Evolutionary conservation across 768 basidiomycete genomes (phyloP).

Genomic region (Kwoniella bestiolae): DNA sequence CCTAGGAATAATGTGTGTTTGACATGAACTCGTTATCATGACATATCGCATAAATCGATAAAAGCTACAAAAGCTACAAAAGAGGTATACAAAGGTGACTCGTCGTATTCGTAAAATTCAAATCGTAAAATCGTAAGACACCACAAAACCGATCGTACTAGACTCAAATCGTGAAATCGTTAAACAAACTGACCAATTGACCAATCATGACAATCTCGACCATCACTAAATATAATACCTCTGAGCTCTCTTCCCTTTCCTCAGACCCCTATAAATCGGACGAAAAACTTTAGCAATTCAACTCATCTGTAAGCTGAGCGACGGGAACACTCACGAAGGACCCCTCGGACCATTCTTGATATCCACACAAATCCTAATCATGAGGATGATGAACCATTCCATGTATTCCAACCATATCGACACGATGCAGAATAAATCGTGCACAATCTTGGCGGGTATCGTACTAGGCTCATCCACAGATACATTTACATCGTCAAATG

Average conservation of each 20-base stretch:
- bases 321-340: conserved; percentile 30
- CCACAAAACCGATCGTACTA: not conserved
- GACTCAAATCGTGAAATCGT: not conserved
- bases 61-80: conserved; percentile 7
- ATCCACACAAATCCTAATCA: conserved; percentile 33
- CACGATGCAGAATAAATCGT: conserved; percentile 39
- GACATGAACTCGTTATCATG: not conserved
- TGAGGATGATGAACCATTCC: conserved; percentile 33
- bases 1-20: no score
- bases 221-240: conserved; percentile 20
- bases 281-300: no score
- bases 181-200: not conserved
- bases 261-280: conserved; percentile 23
- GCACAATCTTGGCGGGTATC: conserved; percentile 39
- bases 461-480: conserved; percentile 30
- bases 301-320: no score
- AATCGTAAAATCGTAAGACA: no score
- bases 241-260: conserved; percentile 5
- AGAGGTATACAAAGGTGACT: not conserved
- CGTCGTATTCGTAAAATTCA: not conserved
- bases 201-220: not conserved
- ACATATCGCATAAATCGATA: not conserved
- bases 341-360: conserved; percentile 26
- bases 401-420: conserved; percentile 36
- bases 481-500: not conserved